Conservation (phyloP, 345 rosid genomes). For the Rhizophora mangle region DNA sequence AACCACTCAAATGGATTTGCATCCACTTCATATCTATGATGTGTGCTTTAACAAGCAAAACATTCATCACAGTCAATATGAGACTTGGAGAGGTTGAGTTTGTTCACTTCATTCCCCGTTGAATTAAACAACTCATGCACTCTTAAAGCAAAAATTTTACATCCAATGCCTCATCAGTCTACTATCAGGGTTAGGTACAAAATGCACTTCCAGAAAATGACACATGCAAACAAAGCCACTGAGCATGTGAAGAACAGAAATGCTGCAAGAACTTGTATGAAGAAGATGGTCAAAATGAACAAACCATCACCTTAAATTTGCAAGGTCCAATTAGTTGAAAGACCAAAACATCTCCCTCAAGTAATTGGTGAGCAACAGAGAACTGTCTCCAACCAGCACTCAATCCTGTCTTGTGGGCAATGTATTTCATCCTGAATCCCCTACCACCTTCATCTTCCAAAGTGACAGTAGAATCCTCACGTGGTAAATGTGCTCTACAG, state of each 20-base stretch:
- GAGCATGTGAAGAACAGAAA: not conserved
- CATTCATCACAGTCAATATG: too few species aligned
- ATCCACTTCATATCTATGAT: too few species aligned
- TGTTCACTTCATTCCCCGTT: too few species aligned
- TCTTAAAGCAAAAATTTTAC: too few species aligned
- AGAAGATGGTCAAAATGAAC: constrained; percentile 2
- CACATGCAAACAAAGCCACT: too few species aligned
- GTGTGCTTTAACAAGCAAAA: too few species aligned
- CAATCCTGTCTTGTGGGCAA: constrained; percentile 63
- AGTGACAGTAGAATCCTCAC: constrained; percentile 41
- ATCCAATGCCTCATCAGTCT: too few species aligned
- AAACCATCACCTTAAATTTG: constrained; percentile 57
- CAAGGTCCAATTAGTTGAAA: constrained; percentile 61
- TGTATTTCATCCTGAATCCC: constrained; percentile 47
- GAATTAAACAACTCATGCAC: too few species aligned
- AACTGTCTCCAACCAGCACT: constrained; percentile 92
- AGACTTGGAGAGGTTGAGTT: too few species aligned
- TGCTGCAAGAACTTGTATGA: not conserved
- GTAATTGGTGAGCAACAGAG: constrained; percentile 56
- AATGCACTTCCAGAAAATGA: too few species aligned
- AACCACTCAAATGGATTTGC: too few species aligned
- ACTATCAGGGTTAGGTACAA: too few species aligned
- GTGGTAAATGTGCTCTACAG: constrained; percentile 54
- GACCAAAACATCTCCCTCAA: constrained; percentile 72
- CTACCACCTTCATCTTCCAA: constrained; percentile 66